phyloP scores from a whole-genome alignment of 305 asterid genomes.

The Andrographis paniculata region DNA sequence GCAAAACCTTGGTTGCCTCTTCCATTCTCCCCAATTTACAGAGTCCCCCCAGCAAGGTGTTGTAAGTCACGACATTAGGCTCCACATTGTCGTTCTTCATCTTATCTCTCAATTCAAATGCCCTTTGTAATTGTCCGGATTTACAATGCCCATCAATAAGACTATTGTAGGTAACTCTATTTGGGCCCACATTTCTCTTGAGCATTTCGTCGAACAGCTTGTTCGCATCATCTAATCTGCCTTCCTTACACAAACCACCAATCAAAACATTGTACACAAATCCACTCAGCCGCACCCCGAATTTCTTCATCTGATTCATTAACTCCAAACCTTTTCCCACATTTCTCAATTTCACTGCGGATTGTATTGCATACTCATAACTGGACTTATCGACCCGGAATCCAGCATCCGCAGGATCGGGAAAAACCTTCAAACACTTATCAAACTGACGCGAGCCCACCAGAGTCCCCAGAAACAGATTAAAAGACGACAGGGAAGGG shows the following conservation, averaged over 20 bases:
- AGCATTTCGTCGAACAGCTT: constrained; percentile 69
- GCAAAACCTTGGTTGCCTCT: constrained; percentile 38
- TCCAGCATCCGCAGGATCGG: constrained; percentile 40
- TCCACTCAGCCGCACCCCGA: constrained; percentile 29
- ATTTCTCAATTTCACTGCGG: constrained; percentile 57
- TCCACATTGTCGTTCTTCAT: constrained; percentile 46
- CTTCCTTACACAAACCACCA: constrained; percentile 64
- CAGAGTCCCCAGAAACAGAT: constrained; percentile 45
- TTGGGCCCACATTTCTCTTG: constrained; percentile 32
- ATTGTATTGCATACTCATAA: constrained; percentile 64
- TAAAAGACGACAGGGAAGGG: constrained; percentile 46
- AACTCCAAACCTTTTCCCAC: constrained; percentile 43
- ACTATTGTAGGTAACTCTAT: constrained; percentile 52
- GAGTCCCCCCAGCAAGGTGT: constrained; percentile 59
- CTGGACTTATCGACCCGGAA: constrained; percentile 45
- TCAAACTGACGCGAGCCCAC: constrained; percentile 30
- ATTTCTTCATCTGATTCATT: constrained; percentile 33
- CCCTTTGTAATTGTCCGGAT: constrained; percentile 43
- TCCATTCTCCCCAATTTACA: constrained; percentile 62
- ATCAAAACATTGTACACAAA: constrained; percentile 75
- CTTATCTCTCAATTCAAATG: constrained; percentile 37
- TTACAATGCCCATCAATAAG: constrained; percentile 74
- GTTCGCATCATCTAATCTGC: constrained; percentile 46
- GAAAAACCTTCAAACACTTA: constrained; percentile 35
- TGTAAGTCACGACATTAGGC: constrained; percentile 53